Evolutionary conservation across 441 rosid species (phyloP), one percentile per base, ranked within the genome.

Genomic region (Dalechampia spathulata): DNA sequence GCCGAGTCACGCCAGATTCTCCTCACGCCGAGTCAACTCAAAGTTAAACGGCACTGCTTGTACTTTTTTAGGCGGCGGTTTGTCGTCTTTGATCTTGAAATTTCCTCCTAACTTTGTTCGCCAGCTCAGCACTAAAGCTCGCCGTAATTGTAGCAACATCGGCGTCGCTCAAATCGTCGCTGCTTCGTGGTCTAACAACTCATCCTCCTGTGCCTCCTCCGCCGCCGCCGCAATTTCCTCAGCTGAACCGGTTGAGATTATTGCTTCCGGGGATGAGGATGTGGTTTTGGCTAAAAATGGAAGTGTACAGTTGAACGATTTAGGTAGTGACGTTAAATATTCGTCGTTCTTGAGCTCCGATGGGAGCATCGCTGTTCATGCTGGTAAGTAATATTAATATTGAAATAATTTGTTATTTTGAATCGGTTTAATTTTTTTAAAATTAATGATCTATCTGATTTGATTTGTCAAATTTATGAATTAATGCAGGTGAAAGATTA

Each of bases 161-260:
- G 96, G 97, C 38, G 99, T 90, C 41, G 96, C 99, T 15, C 99
- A 90, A 75, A 71, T 93, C 60, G 97, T 85, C 36, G 96, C 97
- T n/a, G 97, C 97, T 53, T 80, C 87, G 73, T 93, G 97, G 99
- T 72, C 99, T 7, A 75, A 93, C 80, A 60, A 67, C 62, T 44
- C 78, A 3, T 10, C 72, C 62, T 52, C 89, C 26, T 64, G 56
- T 27, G 47, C 58, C 49, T 70, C 72, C 47, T 32, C 83, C 6
- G 72, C 80, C 51, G 73, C 81, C 57, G 51, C 86, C 32, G 73
- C 81, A 47, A 48, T 71, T 6, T 44, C 80, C 51, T 71, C 78
- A 52, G 66, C 53, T 49, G 68, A 66, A 58, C 72, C 75, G 60
- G 80, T 61, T 46, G 71, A 60, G 62, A 48, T 68, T 25, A 19